Base-by-base conservation (phyloP, 1,284 basidiomycete genomes). In the Chalciporus sp. region DNA sequence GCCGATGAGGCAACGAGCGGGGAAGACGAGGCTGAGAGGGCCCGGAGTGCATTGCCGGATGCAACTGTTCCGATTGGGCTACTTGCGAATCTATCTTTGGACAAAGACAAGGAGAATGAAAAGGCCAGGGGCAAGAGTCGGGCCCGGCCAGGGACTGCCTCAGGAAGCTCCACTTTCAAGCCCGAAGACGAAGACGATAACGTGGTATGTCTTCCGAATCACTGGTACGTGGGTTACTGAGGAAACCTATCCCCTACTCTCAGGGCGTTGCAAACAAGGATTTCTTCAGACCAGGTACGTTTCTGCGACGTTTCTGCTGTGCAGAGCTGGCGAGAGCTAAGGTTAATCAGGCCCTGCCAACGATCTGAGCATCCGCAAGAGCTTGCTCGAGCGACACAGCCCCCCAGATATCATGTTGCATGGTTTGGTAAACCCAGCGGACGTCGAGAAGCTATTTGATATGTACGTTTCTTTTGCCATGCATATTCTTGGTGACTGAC, bases 381-480 rank as follows among this genome's bases (percentile, higher is more conserved):
- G 80, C 47, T 74, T 94, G 63, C 92, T 92, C 51, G 90, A 93
- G 63, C 83, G 83, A 55, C 86, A 92, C 60, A 86, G 82, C 63
- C 88, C 88, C 0, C 92, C 92, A 0, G 90, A 94, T 65, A 92
- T 94, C 53, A 67, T 94, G 45, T 83, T 92, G 0, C 88, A 91
- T 59, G 90, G 89, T 16, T 74, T 94, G 35, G 88, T 94, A 43
- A 86, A 85, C 1, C 84, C 88, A 0, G 82, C 85, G 48, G 92
- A 94, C 61, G 90, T 93, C 8, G 85, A 93, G 52, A 86, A 85
- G 59, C 72, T 94, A 23, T 94, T 94, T 63, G 80, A 90, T 49
- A 92, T 94, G 88, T 93, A 65, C 40, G 89, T 79, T 19, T 0
- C 9, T 50, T 40, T 53, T 43, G 9, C 7, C 39, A 31, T 31